Percentiles rank a stretch among this genome's conserved stretches.
These are phyloP conservation scores for Ophiostoma novo-ulmi DNA, from an alignment of 2,329 filamentous ascomycete species.

Conservation along the genomic window DNA sequence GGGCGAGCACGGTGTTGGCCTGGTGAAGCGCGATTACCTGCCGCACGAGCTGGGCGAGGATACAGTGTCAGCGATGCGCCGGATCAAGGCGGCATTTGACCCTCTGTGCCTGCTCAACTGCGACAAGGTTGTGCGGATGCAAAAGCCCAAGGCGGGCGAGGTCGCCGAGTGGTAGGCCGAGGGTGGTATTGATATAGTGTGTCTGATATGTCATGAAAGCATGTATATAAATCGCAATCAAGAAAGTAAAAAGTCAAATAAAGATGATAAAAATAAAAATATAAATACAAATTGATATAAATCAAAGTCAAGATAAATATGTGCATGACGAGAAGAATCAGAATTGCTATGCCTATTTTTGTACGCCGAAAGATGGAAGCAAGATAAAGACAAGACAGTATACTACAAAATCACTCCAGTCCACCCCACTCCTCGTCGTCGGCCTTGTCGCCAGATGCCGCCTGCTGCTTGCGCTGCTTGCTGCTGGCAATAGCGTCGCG, in stretches of 20 bases:
- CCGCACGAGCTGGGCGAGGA: constrained; percentile 68
- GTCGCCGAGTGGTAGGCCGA: constrained; percentile 40
- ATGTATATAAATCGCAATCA: constrained; percentile 4
- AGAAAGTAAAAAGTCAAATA: not conserved
- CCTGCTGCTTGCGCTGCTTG: constrained; percentile 47
- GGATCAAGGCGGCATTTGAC: constrained; percentile 77
- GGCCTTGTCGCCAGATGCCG: constrained; percentile 24
- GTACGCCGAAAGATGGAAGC: constrained; percentile 11
- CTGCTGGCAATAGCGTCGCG: constrained; percentile 59
- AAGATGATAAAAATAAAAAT: not conserved
- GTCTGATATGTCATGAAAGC: not conserved
- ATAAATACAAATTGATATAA: not conserved
- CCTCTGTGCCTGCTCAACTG: constrained; percentile 65
- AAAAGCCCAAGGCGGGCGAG: constrained; percentile 49
- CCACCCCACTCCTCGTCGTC: constrained; percentile 32
- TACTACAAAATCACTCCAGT: constrained; percentile 27
- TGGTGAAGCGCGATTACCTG: constrained; percentile 81
- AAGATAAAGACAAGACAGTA: not conserved
- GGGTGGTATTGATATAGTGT: not conserved
- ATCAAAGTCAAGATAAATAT: not conserved
- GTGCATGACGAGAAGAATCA: constrained; percentile 9
- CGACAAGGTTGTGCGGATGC: constrained; percentile 62
- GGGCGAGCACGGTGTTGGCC: constrained; percentile 76
- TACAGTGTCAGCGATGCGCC: constrained; percentile 78
- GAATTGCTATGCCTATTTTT: constrained; percentile 10